These are phyloP conservation scores for Ustilago vetiveriae DNA, from an alignment of 1,284 basidiomycete species.

Conservation along the genomic window DNA sequence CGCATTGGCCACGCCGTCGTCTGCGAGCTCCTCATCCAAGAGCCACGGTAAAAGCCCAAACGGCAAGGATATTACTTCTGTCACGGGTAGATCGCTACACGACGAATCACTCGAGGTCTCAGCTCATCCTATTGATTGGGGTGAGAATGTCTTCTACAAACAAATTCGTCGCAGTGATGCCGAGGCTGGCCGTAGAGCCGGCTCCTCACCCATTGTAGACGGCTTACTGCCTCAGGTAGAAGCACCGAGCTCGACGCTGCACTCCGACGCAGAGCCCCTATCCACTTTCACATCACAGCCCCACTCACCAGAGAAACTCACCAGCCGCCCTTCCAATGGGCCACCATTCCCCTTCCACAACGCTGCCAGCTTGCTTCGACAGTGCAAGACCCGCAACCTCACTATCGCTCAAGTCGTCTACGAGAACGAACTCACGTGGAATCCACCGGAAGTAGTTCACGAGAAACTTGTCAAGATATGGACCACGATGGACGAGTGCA, in stretches of 20 bases:
- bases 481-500: constrained; percentile 92
- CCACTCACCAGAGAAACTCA: constrained; percentile 13
- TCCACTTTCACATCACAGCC: not conserved
- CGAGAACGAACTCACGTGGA: constrained; percentile 80
- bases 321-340: constrained; percentile 51
- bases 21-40: not conserved
- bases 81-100: not conserved
- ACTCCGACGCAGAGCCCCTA: not conserved
- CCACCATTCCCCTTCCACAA: constrained; percentile 87
- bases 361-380: constrained; percentile 78
- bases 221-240: constrained; percentile 20
- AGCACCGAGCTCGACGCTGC: not conserved
- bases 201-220: constrained; percentile 36
- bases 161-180: constrained; percentile 86
- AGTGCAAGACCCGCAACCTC: constrained; percentile 85
- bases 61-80: not conserved
- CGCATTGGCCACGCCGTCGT: constrained; percentile 48
- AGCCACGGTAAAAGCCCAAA: too few relatives aligned
- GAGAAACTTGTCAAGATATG: constrained; percentile 73
- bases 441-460: constrained; percentile 56
- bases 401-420: constrained; percentile 76
- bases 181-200: constrained; percentile 74
- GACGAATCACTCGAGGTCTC: constrained; percentile 20
- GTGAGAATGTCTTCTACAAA: constrained; percentile 95
- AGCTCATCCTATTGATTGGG: constrained; percentile 71